Percentiles rank a stretch among this genome's conserved stretches.
These are phyloP conservation scores for Lactuca saligna DNA, from an alignment of 129 eudicot species.

Conservation along the genomic window DNA sequence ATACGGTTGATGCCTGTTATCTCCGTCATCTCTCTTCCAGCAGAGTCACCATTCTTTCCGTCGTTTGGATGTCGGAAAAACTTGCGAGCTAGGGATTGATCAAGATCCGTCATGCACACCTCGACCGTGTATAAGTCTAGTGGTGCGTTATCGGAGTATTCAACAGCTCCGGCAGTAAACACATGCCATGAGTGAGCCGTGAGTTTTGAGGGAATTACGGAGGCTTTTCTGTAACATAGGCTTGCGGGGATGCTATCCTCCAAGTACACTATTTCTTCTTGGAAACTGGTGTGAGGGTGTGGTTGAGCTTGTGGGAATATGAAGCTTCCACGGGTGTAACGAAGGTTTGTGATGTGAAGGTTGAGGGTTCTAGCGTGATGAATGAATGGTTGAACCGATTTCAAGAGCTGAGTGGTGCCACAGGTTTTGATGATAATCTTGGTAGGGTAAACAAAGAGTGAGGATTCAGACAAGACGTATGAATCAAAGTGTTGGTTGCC, in stretches of 20 bases:
- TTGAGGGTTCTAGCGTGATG: slow-evolving; percentile 42
- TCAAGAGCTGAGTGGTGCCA: slow-evolving; percentile 79
- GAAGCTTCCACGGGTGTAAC: slow-evolving; percentile 80
- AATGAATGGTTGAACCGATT: slow-evolving; percentile 68
- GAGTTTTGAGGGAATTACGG: slow-evolving; percentile 61
- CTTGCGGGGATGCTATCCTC: slow-evolving; percentile 46
- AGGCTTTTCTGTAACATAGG: slow-evolving; percentile 53
- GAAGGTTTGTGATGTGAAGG: slow-evolving; percentile 40
- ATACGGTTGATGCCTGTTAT: slow-evolving; percentile 54
- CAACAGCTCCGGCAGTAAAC: slow-evolving; percentile 47
- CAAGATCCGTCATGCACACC: slow-evolving; percentile 90
- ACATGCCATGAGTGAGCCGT: slow-evolving; percentile 71
- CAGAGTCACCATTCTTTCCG: slow-evolving; percentile 56
- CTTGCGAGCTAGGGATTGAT: slow-evolving; percentile 55
- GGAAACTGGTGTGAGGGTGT: slow-evolving; percentile 66
- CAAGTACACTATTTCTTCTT: slow-evolving; percentile 58
- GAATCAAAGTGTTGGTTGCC: slow-evolving; percentile 78
- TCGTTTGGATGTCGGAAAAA: slow-evolving; percentile 67
- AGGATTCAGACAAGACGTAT: slow-evolving; percentile 75
- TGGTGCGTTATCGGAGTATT: slow-evolving; percentile 15
- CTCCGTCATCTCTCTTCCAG: slow-evolving; percentile 72
- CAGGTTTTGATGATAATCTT: slow-evolving; percentile 84
- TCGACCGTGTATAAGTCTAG: slow-evolving; percentile 49
- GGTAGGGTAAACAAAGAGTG: slow-evolving; percentile 70
- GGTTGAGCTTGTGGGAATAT: slow-evolving; percentile 77